Evolutionary conservation across 352 stramenopile genomes (phyloP), one percentile per base, ranked within the genome.

Genomic region (Chloridella minuta): DNA sequence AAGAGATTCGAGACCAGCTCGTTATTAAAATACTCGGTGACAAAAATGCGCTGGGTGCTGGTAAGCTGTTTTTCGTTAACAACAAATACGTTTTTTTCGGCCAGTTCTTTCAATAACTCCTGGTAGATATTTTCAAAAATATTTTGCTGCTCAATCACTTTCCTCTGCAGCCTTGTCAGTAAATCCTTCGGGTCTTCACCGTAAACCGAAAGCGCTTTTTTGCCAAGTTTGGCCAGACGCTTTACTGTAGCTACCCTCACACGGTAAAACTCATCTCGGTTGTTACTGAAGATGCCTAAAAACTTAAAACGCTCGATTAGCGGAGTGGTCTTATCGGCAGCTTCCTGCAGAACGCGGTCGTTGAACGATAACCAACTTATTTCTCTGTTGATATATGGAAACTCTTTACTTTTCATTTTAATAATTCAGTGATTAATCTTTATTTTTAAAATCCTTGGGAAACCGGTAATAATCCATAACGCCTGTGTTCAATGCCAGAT

Each of bases 141-240:
- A 66, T 66, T 66, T 66, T 66, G 40, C n/a, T 66, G 40, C 40
- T 66, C 40, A 66, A 66, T 66, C n/a, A 66, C 40, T 66, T 66
- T 66, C n/a, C 40, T 66, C n/a, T 66, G 40, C 40, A 66, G n/a
- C 10, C 40, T 10, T n/a, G 40, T 66, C 40, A 66, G n/a, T 66
- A 66, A 66, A 18, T 66, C 40, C n/a, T 66, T 66, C 40, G 40
- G 40, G 40, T 66, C 40, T 66, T 66, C 40, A 18, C n/a, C 40
- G n/a, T 66, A 66, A 66, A 66, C n/a, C 10, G 10, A 10, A 10
- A 66, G n/a, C 10, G 40, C 40, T 66, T 66, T 66, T 66, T 66
- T 66, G n/a, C 40, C 40, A n/a, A 66, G 40, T 66, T 66, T 66
- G 10, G 40, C 40, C 40, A 66, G 40, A n/a, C 40, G 40, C n/a